Conservation (phyloP, 2,329 filamentous ascomycete genomes). For the Ophiosphaerella narmari region DNA sequence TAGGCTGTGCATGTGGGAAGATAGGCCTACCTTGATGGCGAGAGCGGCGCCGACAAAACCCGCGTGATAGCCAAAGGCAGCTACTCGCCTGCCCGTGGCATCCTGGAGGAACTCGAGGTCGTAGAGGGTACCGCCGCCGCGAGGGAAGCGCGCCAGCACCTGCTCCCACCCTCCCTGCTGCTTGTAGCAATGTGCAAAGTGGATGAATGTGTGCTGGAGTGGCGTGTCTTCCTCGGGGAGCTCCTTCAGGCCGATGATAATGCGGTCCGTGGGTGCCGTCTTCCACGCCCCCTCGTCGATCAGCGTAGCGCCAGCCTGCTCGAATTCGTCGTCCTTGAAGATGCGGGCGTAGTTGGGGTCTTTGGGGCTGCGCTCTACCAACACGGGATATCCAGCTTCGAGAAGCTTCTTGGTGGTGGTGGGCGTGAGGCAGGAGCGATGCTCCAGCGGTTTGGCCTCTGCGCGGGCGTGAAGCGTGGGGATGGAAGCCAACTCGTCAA, state of each 20-base stretch:
- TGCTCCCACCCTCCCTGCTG: conserved; percentile 66
- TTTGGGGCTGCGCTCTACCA: conserved; percentile 47
- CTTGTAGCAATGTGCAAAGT: conserved; percentile 52
- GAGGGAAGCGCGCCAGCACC: conserved; percentile 76
- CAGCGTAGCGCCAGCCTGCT: conserved; percentile 45
- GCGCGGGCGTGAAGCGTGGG: conserved; percentile 48
- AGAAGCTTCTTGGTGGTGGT: conserved; percentile 48
- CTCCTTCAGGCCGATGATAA: conserved; percentile 51
- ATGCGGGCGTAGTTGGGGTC: conserved; percentile 47
- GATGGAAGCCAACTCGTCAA: no score
- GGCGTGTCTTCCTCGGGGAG: conserved; percentile 46
- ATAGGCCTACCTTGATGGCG: conserved; percentile 47
- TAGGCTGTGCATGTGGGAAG: no score
- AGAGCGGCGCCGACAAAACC: conserved; percentile 55
- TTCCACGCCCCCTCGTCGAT: conserved; percentile 47
- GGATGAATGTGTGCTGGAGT: conserved; percentile 47
- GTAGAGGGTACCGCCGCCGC: conserved; percentile 75
- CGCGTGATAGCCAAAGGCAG: conserved; percentile 66
- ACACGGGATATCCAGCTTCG: conserved; percentile 47
- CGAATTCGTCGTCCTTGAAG: conserved; percentile 49
- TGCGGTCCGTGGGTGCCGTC: conserved; percentile 43
- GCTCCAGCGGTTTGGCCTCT: conserved; percentile 49
- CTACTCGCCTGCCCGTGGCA: conserved; percentile 70
- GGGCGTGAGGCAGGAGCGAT: conserved; percentile 48
- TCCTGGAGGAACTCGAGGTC: conserved; percentile 88